These are phyloP conservation scores for Kuraishia floccosa DNA, from an alignment of 805 yeast genomes.

Conservation along the genomic window DNA sequence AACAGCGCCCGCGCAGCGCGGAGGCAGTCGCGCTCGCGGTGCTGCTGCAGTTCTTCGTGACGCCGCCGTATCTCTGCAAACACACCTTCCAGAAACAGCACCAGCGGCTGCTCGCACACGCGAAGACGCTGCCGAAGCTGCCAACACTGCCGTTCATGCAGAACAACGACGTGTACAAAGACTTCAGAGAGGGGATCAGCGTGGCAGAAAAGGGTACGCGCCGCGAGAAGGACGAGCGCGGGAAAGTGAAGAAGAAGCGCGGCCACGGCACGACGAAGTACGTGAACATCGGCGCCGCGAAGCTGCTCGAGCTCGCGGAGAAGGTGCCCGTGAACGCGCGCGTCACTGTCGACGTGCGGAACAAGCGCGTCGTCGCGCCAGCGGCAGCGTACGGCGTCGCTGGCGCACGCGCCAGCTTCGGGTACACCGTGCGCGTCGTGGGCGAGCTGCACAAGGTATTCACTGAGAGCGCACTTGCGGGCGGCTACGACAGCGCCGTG, in stretches of 20 bases:
- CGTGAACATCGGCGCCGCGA: constrained; percentile 62
- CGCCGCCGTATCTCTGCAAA: constrained; percentile 72
- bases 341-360: constrained; percentile 65
- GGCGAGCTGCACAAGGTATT: constrained; percentile 50
- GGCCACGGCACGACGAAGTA: constrained; percentile 52
- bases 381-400: constrained; percentile 53
- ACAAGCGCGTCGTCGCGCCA: constrained; percentile 58
- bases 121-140: constrained; percentile 59
- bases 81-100: constrained; percentile 41
- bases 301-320: constrained; percentile 43
- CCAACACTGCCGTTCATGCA: constrained; percentile 68
- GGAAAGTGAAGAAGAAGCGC: constrained; percentile 34
- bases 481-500: constrained; percentile 61
- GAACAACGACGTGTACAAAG: constrained; percentile 22
- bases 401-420: constrained; percentile 54
- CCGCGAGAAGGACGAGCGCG: constrained; percentile 21
- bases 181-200: constrained; percentile 55
- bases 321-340: constrained; percentile 65
- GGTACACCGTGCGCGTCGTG: constrained; percentile 67
- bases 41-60: constrained; percentile 67
- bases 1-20: constrained; percentile 9
- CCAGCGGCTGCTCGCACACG: constrained; percentile 43
- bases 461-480: constrained; percentile 52
- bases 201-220: constrained; percentile 22
- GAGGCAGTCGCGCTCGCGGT: constrained; percentile 49